Percentiles rank a stretch among this genome's conserved stretches.
Conservation (phyloP, 2,329 filamentous ascomycete species). For the Biscogniauxia mediterranea region DNA sequence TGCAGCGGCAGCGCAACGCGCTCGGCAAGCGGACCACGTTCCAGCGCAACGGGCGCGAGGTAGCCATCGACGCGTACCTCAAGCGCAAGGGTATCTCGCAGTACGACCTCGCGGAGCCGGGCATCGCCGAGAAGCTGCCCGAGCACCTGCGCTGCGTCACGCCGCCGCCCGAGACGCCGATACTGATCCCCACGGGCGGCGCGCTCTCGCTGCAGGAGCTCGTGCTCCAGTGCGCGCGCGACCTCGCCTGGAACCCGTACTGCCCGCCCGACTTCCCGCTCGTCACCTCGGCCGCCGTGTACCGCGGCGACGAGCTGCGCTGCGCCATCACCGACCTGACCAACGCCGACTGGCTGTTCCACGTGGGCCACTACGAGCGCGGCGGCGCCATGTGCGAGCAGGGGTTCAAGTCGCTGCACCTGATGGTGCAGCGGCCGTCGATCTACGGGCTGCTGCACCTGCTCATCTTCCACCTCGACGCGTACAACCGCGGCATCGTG, state of each 20-base stretch:
- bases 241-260: conserved; percentile 30
- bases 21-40: conserved; percentile 53
- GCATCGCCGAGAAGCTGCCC: conserved; percentile 26
- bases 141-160: conserved; percentile 30
- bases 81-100: conserved; percentile 53
- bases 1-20: conserved; percentile 52
- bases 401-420: conserved; percentile 28
- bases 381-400: conserved; percentile 30
- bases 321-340: conserved; percentile 32
- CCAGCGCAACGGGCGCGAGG: conserved; percentile 50
- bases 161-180: conserved; percentile 27
- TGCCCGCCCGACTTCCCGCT: conserved; percentile 28
- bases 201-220: conserved; percentile 30
- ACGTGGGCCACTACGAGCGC: conserved; percentile 25
- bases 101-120: conserved; percentile 42
- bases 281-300: conserved; percentile 25
- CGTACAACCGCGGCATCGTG: conserved; percentile 27
- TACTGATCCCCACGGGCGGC: conserved; percentile 22
- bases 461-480: conserved; percentile 28
- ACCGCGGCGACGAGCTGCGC: conserved; percentile 28
- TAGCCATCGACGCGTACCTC: conserved; percentile 51
- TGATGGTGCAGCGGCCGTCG: conserved; percentile 27
- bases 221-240: conserved; percentile 27
- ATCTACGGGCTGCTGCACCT: conserved; percentile 29
- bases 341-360: conserved; percentile 31